These are phyloP conservation scores for Symbiotaphrina buchneri DNA, from an alignment of 495 filamentous ascomycete genomes.

Conservation along the genomic window DNA sequence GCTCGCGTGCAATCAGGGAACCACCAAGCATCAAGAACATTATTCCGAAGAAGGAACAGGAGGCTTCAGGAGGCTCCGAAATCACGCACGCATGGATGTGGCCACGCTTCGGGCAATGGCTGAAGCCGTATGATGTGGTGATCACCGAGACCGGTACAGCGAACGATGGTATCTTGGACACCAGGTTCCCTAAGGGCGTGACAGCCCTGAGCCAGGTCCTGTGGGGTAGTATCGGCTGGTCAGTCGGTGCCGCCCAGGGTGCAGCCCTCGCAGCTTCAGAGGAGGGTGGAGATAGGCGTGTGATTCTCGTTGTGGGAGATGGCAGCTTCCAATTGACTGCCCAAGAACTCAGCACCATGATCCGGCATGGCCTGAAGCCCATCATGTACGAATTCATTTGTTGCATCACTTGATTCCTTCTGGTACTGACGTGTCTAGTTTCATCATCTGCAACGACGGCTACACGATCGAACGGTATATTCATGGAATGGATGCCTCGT, in stretches of 20 bases:
- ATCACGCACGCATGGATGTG: slow-evolving; percentile 76
- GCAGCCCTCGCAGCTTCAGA: slow-evolving; percentile 14
- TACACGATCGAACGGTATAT: slow-evolving; percentile 29
- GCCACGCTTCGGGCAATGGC: slow-evolving; percentile 58
- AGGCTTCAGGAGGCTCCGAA: slow-evolving; percentile 17
- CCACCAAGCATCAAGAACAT: slow-evolving; percentile 18
- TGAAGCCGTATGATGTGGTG: slow-evolving; percentile 43
- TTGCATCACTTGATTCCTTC: too few species aligned
- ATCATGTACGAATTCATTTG: slow-evolving; percentile 11
- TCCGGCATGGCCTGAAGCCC: slow-evolving; percentile 12
- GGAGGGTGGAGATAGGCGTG: slow-evolving; percentile 8
- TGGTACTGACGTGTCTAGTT: slow-evolving; percentile 7
- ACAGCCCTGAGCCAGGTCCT: slow-evolving; percentile 14
- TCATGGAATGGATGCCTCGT: slow-evolving; percentile 19
- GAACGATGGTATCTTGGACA: slow-evolving; percentile 13
- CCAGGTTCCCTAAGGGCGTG: slow-evolving; percentile 10
- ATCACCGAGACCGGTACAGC: slow-evolving; percentile 21
- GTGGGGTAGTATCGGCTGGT: slow-evolving; percentile 20
- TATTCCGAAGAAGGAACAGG: slow-evolving; percentile 19
- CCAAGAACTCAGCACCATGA: slow-evolving; percentile 16
- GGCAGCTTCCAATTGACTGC: slow-evolving; percentile 19
- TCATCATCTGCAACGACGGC: slow-evolving; percentile 26
- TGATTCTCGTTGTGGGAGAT: slow-evolving; percentile 17
- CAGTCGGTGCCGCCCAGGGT: slow-evolving; percentile 14
- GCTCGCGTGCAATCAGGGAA: slow-evolving; percentile 23